Conservation (phyloP, 257 asterid species). For the Solanum microdontum region DNA sequence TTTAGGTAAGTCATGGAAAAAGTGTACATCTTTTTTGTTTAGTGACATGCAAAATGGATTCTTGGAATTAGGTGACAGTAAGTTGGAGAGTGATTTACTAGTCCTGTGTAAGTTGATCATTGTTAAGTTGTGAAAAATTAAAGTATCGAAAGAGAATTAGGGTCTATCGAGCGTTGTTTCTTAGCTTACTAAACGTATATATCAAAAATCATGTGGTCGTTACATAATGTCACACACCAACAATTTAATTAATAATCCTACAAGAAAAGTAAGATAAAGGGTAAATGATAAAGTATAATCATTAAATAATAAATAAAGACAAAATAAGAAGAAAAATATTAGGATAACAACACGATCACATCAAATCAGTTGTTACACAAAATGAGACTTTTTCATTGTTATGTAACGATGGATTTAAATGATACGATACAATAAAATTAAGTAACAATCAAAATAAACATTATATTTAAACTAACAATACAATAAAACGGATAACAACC, state of each 20-base stretch:
- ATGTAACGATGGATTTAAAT: too few relatives aligned
- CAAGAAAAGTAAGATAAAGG: too few relatives aligned
- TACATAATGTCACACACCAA: neutral
- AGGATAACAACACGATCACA: neutral
- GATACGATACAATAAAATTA: too few relatives aligned
- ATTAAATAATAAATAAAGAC: too few relatives aligned
- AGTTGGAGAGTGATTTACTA: too few relatives aligned
- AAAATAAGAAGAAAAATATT: neutral
- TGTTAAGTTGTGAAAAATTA: neutral
- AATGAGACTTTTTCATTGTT: neutral
- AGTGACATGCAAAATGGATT: slow-evolving; percentile 9
- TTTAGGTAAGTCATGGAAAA: neutral
- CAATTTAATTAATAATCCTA: too few relatives aligned
- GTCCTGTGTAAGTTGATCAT: neutral
- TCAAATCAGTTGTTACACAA: neutral
- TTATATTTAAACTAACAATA: too few relatives aligned
- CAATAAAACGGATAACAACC: neutral
- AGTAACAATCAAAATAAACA: neutral
- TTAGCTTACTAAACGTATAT: neutral
- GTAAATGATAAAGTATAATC: too few relatives aligned
- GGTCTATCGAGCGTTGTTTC: neutral
- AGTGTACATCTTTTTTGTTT: neutral
- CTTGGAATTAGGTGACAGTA: slow-evolving; percentile 2
- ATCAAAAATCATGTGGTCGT: neutral
- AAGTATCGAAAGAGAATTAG: neutral